Conservation (phyloP, 352 stramenopile species). For the Globisporangium recalcitrans region DNA sequence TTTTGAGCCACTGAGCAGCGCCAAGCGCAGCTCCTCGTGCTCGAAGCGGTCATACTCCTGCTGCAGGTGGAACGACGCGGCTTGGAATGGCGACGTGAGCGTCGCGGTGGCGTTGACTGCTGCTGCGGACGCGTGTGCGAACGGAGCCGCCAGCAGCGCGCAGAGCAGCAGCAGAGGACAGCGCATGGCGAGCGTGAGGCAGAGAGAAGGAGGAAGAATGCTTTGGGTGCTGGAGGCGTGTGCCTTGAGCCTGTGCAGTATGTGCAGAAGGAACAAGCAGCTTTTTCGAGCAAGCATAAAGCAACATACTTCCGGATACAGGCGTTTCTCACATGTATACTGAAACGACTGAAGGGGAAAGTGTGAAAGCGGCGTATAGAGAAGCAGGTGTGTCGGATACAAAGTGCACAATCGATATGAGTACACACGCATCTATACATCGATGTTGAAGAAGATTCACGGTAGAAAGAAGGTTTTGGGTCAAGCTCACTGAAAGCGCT, state of each 20-base stretch:
- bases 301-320: background rate
- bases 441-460: slow-evolving; percentile 1
- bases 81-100: slow-evolving; percentile 14
- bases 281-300: too few species aligned
- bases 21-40: slow-evolving; percentile 12
- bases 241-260: background rate
- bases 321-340: background rate
- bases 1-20: slow-evolving; percentile 6
- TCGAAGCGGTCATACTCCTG: slow-evolving; percentile 19
- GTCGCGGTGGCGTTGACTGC: background rate
- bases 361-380: too few species aligned
- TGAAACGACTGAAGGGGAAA: too few species aligned
- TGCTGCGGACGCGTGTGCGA: background rate
- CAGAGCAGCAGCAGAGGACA: background rate
- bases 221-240: too few species aligned
- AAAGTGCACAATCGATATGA: background rate
- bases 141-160: too few species aligned
- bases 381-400: background rate
- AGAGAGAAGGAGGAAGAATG: background rate
- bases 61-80: slow-evolving; percentile 13
- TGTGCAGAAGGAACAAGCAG: background rate
- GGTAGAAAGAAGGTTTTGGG: too few species aligned
- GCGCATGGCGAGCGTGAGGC: background rate
- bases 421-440: background rate
- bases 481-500: too few species aligned